phyloP scores from a whole-genome alignment of 495 filamentous ascomycete species.

The Neurospora hispaniola region DNA sequence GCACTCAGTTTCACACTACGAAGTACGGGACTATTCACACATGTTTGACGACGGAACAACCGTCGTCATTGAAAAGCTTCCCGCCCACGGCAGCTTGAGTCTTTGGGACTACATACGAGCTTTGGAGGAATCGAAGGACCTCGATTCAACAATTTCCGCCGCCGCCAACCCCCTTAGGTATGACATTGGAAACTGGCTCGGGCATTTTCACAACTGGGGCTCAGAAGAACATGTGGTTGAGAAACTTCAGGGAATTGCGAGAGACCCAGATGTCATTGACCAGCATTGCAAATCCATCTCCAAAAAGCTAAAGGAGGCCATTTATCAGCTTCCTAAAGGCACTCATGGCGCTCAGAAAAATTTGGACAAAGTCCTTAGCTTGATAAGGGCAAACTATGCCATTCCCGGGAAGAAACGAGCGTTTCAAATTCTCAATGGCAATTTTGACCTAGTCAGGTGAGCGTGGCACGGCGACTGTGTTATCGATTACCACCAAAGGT shows the following conservation, averaged over 20 bases:
- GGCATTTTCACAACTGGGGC: background rate
- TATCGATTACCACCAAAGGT: background rate
- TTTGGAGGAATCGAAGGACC: background rate
- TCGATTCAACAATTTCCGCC: background rate
- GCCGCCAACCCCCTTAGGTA: background rate
- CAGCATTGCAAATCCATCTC: background rate
- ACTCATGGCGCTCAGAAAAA: background rate
- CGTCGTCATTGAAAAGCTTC: background rate
- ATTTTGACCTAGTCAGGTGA: background rate
- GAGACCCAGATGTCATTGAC: background rate
- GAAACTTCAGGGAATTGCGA: background rate
- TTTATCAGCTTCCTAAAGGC: background rate
- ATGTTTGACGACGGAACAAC: background rate
- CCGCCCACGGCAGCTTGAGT: background rate
- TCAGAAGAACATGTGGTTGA: background rate
- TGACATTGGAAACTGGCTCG: background rate
- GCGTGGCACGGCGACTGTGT: background rate
- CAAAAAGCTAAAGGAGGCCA: background rate
- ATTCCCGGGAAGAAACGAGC: background rate
- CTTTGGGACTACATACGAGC: background rate
- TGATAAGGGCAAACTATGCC: background rate
- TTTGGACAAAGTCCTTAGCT: background rate
- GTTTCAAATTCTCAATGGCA: background rate
- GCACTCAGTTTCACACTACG: background rate
- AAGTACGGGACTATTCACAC: background rate